Percentiles rank a stretch among this genome's conserved stretches.
Conservation (phyloP, 2,329 filamentous ascomycete genomes). For the Epichloe gansuensis region DNA sequence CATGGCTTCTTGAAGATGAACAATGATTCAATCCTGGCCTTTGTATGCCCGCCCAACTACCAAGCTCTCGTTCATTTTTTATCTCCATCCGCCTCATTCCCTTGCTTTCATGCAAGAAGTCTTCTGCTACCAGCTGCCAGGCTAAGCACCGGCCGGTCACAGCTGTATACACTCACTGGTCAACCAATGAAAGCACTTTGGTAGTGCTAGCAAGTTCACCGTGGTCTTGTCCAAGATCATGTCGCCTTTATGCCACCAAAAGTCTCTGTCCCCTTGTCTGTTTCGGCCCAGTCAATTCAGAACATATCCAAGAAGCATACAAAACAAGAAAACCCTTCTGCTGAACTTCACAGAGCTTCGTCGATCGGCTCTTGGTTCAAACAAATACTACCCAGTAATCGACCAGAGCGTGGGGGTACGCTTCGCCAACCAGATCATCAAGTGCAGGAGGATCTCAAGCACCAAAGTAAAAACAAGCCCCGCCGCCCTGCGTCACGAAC, state of each 20-base stretch:
- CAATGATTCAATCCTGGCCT: neutral
- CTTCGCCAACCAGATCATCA: conserved; percentile 21
- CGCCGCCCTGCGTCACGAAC: conserved; percentile 6
- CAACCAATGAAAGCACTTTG: neutral
- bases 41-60: neutral
- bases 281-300: neutral
- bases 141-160: neutral
- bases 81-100: neutral
- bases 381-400: conserved; percentile 35
- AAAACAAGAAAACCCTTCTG: neutral
- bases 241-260: conserved; percentile 12
- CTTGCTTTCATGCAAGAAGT: neutral
- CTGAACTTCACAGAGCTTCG: conserved; percentile 4
- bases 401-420: conserved; percentile 39
- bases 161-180: neutral
- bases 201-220: neutral
- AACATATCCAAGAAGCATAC: neutral
- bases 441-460: conserved; percentile 12
- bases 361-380: conserved; percentile 30
- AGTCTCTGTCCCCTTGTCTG: conserved; percentile 9
- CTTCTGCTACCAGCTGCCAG: neutral
- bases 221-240: conserved; percentile 5
- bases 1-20: neutral
- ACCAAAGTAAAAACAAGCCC: neutral
- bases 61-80: neutral